Conservation (phyloP, 352 stramenopile genomes). For the Phytophthora tubulina region DNA sequence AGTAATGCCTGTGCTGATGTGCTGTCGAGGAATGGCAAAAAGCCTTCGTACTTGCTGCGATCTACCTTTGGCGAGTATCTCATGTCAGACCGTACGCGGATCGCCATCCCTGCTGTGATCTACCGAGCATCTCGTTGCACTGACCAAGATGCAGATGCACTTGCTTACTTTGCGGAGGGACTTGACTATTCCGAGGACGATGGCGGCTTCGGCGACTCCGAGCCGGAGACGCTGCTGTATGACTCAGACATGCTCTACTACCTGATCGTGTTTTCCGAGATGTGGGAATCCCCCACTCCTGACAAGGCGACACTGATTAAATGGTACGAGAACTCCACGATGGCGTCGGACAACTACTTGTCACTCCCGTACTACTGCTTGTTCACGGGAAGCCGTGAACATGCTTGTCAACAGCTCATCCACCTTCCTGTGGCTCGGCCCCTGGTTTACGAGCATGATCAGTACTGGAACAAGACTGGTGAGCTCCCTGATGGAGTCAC, state of each 20-base stretch:
- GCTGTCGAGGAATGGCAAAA: conserved; percentile 46
- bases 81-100: conserved; percentile 51
- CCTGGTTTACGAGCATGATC: conserved; percentile 65
- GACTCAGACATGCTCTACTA: conserved; percentile 83
- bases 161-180: conserved; percentile 48
- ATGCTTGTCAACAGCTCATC: conserved; percentile 60
- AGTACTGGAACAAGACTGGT: conserved; percentile 77
- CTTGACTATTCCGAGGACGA: conserved; percentile 17
- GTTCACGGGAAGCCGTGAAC: conserved; percentile 71
- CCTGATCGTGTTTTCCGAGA: conserved; percentile 83
- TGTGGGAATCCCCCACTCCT: conserved; percentile 71
- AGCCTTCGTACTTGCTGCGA: conserved; percentile 78
- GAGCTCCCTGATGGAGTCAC: conserved; percentile 51
- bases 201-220: conserved; percentile 35
- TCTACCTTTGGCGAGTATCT: conserved; percentile 71
- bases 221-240: conserved; percentile 63
- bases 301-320: conserved; percentile 59
- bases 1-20: conserved; percentile 62
- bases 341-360: conserved; percentile 79
- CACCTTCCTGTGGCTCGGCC: conserved; percentile 50
- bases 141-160: conserved; percentile 45
- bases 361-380: conserved; percentile 80
- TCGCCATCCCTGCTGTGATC: conserved; percentile 64
- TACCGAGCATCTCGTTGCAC: conserved; percentile 59
- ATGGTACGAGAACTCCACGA: conserved; percentile 69